phyloP scores from a whole-genome alignment of 257 asterid genomes.

The Solanum pinnatisectum region DNA sequence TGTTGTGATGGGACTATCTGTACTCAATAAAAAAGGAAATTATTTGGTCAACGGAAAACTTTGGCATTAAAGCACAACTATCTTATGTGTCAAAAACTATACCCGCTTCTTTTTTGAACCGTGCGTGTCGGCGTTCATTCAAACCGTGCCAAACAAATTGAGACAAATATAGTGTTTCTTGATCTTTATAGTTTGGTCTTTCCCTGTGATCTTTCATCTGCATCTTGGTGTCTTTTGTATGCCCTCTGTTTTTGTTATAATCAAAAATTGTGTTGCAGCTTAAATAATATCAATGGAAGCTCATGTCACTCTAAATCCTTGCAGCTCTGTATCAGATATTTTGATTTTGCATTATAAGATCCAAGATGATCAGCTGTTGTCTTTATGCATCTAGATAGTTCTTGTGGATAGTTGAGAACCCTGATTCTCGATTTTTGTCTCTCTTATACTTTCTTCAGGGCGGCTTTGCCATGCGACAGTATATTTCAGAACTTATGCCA shows the following conservation, averaged over 20 bases:
- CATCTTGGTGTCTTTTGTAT: not conserved
- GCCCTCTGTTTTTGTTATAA: not conserved
- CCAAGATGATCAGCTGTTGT: not conserved
- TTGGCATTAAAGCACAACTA: not conserved
- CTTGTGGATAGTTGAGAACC: not conserved
- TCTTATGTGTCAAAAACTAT: not conserved
- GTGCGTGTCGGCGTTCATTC: not conserved
- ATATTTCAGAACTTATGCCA: constrained; percentile 95
- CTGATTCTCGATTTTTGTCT: not conserved
- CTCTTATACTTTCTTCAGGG: constrained; percentile 47
- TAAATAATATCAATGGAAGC: not conserved
- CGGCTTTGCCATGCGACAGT: constrained; percentile 95
- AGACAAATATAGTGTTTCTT: not conserved
- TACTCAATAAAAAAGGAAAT: not conserved
- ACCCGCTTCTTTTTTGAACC: not conserved
- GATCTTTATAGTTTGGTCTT: not conserved
- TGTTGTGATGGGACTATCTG: not conserved
- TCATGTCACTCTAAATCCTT: not conserved
- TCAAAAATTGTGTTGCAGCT: not conserved
- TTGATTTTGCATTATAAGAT: not conserved
- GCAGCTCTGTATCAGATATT: not conserved
- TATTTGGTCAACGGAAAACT: not conserved
- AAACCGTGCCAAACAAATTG: not conserved
- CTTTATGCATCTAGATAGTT: not conserved
- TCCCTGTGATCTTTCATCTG: not conserved